phyloP scores from a whole-genome alignment of 2,329 filamentous ascomycete genomes.

The Alternaria tenuissima region DNA sequence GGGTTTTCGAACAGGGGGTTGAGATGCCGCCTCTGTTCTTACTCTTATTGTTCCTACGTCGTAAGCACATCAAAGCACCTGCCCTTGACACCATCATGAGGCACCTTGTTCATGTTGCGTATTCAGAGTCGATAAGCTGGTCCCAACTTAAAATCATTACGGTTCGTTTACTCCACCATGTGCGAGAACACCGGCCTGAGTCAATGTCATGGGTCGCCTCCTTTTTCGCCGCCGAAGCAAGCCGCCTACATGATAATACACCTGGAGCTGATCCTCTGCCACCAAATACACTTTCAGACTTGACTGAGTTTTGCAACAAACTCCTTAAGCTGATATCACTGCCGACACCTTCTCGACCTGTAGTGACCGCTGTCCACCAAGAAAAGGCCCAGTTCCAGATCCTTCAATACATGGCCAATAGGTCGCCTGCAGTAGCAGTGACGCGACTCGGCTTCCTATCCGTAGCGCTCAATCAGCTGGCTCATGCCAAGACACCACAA shows the following conservation, averaged over 20 bases:
- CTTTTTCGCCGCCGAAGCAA: slow-evolving; percentile 36
- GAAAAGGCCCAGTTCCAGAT: slow-evolving; percentile 66
- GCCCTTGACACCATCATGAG: slow-evolving; percentile 36
- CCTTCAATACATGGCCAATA: slow-evolving; percentile 64
- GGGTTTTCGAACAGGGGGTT: slow-evolving; percentile 24
- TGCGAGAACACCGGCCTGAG: slow-evolving; percentile 42
- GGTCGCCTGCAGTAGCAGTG: slow-evolving; percentile 63
- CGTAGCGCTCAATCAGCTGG: slow-evolving; percentile 64
- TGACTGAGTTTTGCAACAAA: slow-evolving; percentile 58
- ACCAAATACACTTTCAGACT: slow-evolving; percentile 20
- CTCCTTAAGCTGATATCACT: slow-evolving; percentile 59
- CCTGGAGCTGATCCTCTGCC: slow-evolving; percentile 1
- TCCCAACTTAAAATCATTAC: slow-evolving; percentile 31
- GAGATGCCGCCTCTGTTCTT: slow-evolving; percentile 41
- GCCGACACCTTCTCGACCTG: slow-evolving; percentile 59
- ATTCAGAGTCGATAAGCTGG: slow-evolving; percentile 32
- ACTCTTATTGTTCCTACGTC: slow-evolving; percentile 42
- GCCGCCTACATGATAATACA: slow-evolving; percentile 20
- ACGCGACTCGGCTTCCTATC: slow-evolving; percentile 66
- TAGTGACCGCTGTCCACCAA: slow-evolving; percentile 58
- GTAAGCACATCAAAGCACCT: slow-evolving; percentile 31
- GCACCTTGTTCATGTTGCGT: slow-evolving; percentile 31
- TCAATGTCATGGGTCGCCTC: slow-evolving; percentile 43
- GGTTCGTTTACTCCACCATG: slow-evolving; percentile 42
- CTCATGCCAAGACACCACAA: slow-evolving; percentile 62